Percentiles rank a stretch among this genome's conserved stretches.
Evolutionary conservation across 768 basidiomycete species (phyloP).

Genomic region (Psilocybe cubensis): DNA sequence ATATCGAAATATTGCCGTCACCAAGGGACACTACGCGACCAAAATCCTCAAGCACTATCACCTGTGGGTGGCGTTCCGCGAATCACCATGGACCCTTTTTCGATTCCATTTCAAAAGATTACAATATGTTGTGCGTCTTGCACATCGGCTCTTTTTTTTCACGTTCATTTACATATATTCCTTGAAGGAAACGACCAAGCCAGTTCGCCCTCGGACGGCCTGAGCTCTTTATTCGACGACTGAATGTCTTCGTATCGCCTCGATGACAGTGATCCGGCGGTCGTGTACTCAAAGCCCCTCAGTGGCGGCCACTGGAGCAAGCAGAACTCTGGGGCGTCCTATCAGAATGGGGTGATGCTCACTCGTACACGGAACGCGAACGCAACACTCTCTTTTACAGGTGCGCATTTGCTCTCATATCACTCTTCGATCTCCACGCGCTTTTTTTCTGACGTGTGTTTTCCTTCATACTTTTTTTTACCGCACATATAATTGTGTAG

Average conservation of each 20-base stretch:
- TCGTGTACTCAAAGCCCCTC: slow-evolving; percentile 11
- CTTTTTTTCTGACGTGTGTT: too few species aligned
- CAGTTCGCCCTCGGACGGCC: background rate
- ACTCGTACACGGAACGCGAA: slow-evolving; percentile 8
- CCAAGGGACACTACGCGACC: too few species aligned
- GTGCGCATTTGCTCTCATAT: background rate
- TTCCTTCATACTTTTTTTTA: background rate
- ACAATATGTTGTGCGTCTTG: too few species aligned
- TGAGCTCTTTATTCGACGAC: background rate
- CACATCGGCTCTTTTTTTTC: too few species aligned
- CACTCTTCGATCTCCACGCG: too few species aligned
- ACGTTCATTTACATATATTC: too few species aligned
- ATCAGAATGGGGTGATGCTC: slow-evolving; percentile 1
- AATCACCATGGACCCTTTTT: too few species aligned
- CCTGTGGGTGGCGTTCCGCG: too few species aligned
- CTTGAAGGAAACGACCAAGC: too few species aligned
- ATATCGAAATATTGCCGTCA: too few species aligned
- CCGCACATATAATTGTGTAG: background rate
- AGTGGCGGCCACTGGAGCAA: slow-evolving; percentile 11
- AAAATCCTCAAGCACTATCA: too few species aligned
- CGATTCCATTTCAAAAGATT: too few species aligned
- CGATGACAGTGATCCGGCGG: slow-evolving; percentile 6
- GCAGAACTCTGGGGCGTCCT: background rate
- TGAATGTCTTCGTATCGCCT: background rate
- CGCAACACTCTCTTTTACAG: slow-evolving; percentile 12